Conservation (phyloP, 2,329 filamentous ascomycete species). For the Talaromyces verruculosus region DNA sequence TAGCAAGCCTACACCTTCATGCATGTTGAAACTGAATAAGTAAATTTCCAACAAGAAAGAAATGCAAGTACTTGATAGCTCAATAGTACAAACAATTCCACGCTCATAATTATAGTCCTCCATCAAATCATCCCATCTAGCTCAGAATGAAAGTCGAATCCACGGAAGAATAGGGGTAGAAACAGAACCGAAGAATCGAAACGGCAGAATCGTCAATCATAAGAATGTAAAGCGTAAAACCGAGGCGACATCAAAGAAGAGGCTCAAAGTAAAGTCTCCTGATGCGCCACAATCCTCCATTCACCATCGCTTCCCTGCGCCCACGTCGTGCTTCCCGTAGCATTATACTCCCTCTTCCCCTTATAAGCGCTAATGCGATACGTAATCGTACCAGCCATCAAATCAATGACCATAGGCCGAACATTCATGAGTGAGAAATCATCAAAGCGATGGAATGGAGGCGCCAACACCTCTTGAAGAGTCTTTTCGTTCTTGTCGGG, state of each 20-base stretch:
- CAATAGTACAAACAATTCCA: not conserved
- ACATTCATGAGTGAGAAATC: constrained; percentile 33
- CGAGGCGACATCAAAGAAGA: not conserved
- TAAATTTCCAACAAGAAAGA: not conserved
- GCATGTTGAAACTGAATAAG: not conserved
- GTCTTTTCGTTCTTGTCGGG: constrained; percentile 20
- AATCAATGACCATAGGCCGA: constrained; percentile 35
- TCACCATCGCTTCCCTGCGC: constrained; percentile 41
- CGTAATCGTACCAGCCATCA: constrained; percentile 39
- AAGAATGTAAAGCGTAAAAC: not conserved
- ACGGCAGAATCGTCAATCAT: not conserved
- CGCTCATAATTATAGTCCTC: not conserved
- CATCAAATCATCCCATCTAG: not conserved
- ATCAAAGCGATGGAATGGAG: constrained; percentile 40
- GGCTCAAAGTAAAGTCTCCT: constrained; percentile 33
- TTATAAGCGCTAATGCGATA: constrained; percentile 34
- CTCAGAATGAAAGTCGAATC: not conserved
- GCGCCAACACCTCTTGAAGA: constrained; percentile 30
- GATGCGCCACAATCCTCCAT: constrained; percentile 38
- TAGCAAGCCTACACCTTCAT: not conserved
- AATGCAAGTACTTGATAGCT: not conserved
- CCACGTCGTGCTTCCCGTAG: constrained; percentile 38
- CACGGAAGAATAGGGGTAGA: not conserved
- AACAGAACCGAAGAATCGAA: not conserved
- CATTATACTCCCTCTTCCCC: constrained; percentile 30